Evolutionary conservation across 306 rosid species (phyloP).

Genomic region (Morella rubra): DNA sequence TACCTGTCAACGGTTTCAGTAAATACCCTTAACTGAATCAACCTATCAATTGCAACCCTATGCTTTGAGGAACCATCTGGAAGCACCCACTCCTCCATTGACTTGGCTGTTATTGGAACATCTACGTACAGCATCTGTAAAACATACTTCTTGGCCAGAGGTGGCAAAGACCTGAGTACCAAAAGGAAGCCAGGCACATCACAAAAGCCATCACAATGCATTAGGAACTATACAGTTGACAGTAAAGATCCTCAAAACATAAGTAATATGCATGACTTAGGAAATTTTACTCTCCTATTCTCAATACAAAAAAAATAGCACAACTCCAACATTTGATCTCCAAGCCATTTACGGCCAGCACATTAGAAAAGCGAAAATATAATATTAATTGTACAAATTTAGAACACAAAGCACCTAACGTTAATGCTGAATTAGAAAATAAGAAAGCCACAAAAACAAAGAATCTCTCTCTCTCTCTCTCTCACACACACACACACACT

Average conservation of each 20-base stretch:
- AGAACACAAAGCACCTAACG: too few relatives aligned
- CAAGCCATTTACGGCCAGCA: neutral
- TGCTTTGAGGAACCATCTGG: constrained; percentile 83
- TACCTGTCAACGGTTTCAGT: constrained; percentile 75
- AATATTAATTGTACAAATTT: neutral
- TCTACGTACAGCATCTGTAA: constrained; percentile 73
- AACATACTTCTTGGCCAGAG: constrained; percentile 84
- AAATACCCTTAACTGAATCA: constrained; percentile 78
- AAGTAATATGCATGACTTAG: too few relatives aligned
- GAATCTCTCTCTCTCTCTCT: too few relatives aligned
- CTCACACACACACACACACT: too few relatives aligned
- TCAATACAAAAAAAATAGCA: too few relatives aligned
- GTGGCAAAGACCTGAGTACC: constrained; percentile 78
- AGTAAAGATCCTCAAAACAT: too few relatives aligned
- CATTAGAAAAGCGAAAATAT: too few relatives aligned
- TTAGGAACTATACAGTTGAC: constrained; percentile 3
- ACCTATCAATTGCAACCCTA: constrained; percentile 80
- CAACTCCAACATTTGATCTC: neutral
- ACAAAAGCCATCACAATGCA: constrained; percentile 6
- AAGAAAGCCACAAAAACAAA: too few relatives aligned
- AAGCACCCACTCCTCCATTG: constrained; percentile 92
- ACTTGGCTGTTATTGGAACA: constrained; percentile 56
- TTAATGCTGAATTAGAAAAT: too few relatives aligned
- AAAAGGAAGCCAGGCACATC: constrained; percentile 4
- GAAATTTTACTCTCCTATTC: too few relatives aligned